These are phyloP conservation scores for Gracilaria vermiculophylla DNA, from an alignment of 23 red algal species.

Conservation along the genomic window DNA sequence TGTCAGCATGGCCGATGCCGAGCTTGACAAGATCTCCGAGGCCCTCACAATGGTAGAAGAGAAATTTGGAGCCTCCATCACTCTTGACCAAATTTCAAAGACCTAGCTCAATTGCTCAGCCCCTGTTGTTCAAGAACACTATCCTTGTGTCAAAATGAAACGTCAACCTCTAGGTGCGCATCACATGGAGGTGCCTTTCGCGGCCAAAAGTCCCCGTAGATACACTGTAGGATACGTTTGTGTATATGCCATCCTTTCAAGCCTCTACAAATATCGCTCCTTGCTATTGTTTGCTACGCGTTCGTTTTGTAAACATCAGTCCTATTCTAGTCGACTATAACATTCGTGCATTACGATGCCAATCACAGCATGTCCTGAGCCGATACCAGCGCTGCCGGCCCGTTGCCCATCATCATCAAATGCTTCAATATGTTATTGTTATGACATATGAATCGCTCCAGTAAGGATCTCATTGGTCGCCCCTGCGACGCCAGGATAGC, in stretches of 20 bases:
- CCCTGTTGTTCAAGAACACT: background rate
- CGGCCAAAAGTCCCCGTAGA: background rate
- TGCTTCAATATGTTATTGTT: constrained; percentile 46
- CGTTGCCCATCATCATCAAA: constrained; percentile 53
- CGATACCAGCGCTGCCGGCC: constrained; percentile 46
- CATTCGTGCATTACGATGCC: background rate
- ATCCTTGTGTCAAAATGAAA: background rate
- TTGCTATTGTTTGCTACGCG: background rate
- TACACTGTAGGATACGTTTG: background rate
- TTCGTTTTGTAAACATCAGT: background rate
- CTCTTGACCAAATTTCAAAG: constrained; percentile 32
- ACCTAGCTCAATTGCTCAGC: background rate
- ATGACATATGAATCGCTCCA: constrained; percentile 71
- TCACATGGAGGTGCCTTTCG: background rate
- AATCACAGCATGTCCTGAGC: constrained; percentile 54
- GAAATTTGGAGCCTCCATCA: constrained; percentile 61
- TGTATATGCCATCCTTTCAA: background rate
- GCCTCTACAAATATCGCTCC: background rate
- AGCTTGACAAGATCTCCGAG: constrained; percentile 32
- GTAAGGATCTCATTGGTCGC: constrained; percentile 48
- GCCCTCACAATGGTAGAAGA: constrained; percentile 60
- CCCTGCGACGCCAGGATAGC: constrained; percentile 73
- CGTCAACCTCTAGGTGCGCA: background rate
- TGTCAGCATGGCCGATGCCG: constrained; percentile 46
- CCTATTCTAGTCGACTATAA: background rate